phyloP scores from a whole-genome alignment of 2,329 filamentous ascomycete genomes.

The Reticulascus tulasneorum region DNA sequence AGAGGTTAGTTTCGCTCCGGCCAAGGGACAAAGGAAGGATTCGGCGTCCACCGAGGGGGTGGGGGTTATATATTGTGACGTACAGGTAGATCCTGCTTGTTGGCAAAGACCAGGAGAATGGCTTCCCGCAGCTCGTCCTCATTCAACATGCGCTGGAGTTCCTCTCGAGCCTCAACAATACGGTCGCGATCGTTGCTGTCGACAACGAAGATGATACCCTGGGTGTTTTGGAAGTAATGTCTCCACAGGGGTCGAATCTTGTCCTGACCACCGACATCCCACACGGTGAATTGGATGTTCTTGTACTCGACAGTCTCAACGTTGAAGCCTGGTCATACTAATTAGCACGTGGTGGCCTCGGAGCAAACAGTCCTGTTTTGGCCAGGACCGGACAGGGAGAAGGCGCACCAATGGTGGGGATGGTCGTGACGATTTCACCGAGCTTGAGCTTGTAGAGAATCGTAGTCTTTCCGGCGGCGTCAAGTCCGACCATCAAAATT shows the following conservation, averaged over 20 bases:
- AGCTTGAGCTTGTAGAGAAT: constrained; percentile 99
- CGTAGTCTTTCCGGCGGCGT: constrained; percentile 99
- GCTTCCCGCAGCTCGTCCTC: constrained; percentile 98
- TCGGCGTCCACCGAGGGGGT: not conserved
- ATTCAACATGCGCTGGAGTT: constrained; percentile 97
- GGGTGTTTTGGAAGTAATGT: constrained; percentile 99
- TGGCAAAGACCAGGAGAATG: constrained; percentile 94
- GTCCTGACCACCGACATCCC: constrained; percentile 99
- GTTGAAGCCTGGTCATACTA: constrained; percentile 73
- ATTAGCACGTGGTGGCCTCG: constrained; percentile 23
- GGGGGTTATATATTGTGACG: constrained; percentile 33
- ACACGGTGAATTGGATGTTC: constrained; percentile 99
- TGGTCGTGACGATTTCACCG: constrained; percentile 97
- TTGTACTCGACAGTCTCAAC: constrained; percentile 99
- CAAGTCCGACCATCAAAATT: constrained; percentile 99
- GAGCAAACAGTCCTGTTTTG: too few relatives aligned
- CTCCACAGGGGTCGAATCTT: constrained; percentile 99
- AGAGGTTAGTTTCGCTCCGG: constrained; percentile 5
- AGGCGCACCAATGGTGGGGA: constrained; percentile 87
- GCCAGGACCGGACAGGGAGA: too few relatives aligned
- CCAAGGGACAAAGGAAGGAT: not conserved
- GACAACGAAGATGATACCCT: constrained; percentile 99
- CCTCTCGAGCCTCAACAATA: constrained; percentile 93
- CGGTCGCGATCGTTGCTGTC: constrained; percentile 98
- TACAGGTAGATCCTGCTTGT: constrained; percentile 99